Conservation (phyloP, 2,329 filamentous ascomycete genomes). For the Neonectria neomacrospora region DNA sequence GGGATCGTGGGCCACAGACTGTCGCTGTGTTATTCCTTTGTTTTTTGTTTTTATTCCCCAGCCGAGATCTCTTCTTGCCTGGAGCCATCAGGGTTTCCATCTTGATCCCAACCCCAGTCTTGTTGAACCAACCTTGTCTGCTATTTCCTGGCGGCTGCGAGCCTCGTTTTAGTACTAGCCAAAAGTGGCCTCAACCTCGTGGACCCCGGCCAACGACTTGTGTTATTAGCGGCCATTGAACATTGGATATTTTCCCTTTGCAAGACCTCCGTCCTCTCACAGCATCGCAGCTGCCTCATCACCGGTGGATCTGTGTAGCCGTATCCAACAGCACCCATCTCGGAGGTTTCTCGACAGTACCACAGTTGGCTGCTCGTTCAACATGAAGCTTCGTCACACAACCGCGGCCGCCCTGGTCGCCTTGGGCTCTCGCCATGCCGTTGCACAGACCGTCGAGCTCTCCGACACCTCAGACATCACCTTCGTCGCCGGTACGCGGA, state of each 20-base stretch:
- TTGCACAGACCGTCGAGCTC: constrained; percentile 46
- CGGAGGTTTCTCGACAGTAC: background rate
- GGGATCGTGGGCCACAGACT: constrained; percentile 30
- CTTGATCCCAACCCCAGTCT: constrained; percentile 22
- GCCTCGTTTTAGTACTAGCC: background rate
- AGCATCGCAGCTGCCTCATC: constrained; percentile 2
- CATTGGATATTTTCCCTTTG: background rate
- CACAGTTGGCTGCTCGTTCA: constrained; percentile 5
- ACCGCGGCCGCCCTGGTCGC: constrained; percentile 39
- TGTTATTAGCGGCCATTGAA: background rate
- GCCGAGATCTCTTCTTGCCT: constrained; percentile 8
- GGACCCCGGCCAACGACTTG: background rate
- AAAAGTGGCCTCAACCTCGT: background rate
- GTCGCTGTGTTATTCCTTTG: background rate
- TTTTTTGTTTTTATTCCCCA: background rate
- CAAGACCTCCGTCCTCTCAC: constrained; percentile 11
- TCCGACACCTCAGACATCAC: constrained; percentile 49
- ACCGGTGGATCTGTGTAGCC: background rate
- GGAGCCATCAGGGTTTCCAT: constrained; percentile 21
- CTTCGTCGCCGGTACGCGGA: constrained; percentile 53
- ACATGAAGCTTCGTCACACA: constrained; percentile 41
- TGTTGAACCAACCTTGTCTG: constrained; percentile 7
- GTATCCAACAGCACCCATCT: constrained; percentile 2
- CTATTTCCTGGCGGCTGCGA: constrained; percentile 5
- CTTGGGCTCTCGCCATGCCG: constrained; percentile 38